A percentile compares a stretch with the other conserved stretches of the same genome.
phyloP scores from a whole-genome alignment of 768 basidiomycete genomes.

The Russula sp. region DNA sequence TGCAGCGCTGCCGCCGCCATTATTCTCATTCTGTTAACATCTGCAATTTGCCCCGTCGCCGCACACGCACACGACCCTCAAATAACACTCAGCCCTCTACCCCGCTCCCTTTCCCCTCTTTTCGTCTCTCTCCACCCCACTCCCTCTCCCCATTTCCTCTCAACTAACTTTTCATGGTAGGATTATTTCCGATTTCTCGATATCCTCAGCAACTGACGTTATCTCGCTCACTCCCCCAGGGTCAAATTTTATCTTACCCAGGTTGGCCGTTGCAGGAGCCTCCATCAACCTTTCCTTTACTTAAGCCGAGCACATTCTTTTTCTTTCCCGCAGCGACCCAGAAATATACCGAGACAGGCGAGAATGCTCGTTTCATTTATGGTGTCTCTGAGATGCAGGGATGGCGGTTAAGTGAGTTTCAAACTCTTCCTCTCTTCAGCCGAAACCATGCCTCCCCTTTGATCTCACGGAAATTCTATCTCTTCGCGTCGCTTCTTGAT shows the following conservation, averaged over 20 bases:
- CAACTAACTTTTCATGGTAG: slow-evolving; percentile 6
- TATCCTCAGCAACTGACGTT: neutral
- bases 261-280: slow-evolving; percentile 38
- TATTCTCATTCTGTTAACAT: neutral
- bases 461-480: neutral
- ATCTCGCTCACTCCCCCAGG: slow-evolving; percentile 39
- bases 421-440: neutral
- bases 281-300: neutral
- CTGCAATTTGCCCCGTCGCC: slow-evolving; percentile 8
- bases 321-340: slow-evolving; percentile 51
- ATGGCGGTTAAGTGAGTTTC: slow-evolving; percentile 89
- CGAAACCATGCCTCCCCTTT: neutral
- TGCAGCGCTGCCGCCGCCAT: neutral
- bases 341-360: slow-evolving; percentile 72
- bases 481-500: slow-evolving; percentile 11
- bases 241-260: slow-evolving; percentile 82
- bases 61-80: slow-evolving; percentile 14
- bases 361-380: slow-evolving; percentile 64
- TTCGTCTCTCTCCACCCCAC: neutral
- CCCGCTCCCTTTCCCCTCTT: slow-evolving; percentile 5
- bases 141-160: neutral
- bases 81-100: slow-evolving; percentile 11
- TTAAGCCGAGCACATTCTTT: neutral
- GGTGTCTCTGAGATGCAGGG: slow-evolving; percentile 97
- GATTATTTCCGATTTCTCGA: neutral